These are phyloP conservation scores for Ustilago trichophora DNA, from an alignment of 1,284 basidiomycete genomes.

Conservation along the genomic window DNA sequence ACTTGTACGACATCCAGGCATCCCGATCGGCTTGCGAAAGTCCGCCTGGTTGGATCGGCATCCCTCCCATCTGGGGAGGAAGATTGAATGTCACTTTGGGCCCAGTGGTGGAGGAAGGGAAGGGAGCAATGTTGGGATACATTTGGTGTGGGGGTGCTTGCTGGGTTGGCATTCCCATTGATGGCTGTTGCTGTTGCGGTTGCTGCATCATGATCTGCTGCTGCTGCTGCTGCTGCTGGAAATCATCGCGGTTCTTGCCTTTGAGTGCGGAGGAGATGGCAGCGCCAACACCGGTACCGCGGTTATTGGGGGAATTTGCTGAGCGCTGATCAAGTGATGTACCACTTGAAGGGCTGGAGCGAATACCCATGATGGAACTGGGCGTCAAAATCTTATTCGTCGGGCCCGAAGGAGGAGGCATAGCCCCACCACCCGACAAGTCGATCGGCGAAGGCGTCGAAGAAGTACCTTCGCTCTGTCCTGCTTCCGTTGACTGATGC, in stretches of 20 bases:
- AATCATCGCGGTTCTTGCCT: constrained; percentile 25
- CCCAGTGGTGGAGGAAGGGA: constrained; percentile 4
- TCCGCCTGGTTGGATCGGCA: constrained; percentile 48
- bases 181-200: constrained; percentile 3
- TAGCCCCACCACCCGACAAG: constrained; percentile 32
- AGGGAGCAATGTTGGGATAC: constrained; percentile 34
- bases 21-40: constrained; percentile 51
- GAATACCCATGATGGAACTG: constrained; percentile 62
- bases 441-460: constrained; percentile 64
- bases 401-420: constrained; percentile 46
- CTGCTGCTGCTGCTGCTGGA: constrained; percentile 14
- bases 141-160: constrained; percentile 5
- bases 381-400: constrained; percentile 60
- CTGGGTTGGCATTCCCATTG: constrained; percentile 11
- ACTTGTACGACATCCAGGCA: constrained; percentile 53
- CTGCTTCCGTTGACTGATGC: constrained; percentile 49
- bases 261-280: constrained; percentile 11
- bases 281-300: not conserved
- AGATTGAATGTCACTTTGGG: constrained; percentile 48
- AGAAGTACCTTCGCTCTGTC: constrained; percentile 51
- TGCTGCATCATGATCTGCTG: constrained; percentile 16
- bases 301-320: constrained; percentile 16
- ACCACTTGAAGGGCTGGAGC: no score
- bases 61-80: constrained; percentile 22
- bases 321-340: no score